These are phyloP conservation scores for Ormosia emarginata DNA, from an alignment of 306 rosid genomes.

Conservation along the genomic window DNA sequence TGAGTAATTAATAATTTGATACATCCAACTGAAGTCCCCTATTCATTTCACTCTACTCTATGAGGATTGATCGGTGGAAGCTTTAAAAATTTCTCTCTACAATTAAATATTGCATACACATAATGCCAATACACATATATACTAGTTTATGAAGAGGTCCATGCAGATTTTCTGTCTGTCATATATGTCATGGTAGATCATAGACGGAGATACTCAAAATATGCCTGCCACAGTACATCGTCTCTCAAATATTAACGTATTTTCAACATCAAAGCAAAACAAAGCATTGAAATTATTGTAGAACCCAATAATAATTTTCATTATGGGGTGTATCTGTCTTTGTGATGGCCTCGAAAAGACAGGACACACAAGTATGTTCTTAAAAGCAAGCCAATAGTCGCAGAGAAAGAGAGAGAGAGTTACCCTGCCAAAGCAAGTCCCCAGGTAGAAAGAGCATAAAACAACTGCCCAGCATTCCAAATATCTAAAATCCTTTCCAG, in stretches of 20 bases:
- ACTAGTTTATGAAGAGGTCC: background rate
- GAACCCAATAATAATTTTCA: background rate
- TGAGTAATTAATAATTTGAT: background rate
- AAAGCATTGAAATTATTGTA: background rate
- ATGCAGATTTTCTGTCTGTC: background rate
- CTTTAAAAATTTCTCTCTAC: background rate
- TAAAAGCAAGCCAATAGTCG: background rate
- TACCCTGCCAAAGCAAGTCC: conserved; percentile 94
- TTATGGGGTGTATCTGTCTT: background rate
- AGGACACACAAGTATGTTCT: background rate
- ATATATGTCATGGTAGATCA: background rate
- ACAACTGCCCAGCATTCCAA: conserved; percentile 85
- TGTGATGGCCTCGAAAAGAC: background rate
- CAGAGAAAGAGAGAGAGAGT: conserved; percentile 21
- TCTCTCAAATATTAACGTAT: background rate
- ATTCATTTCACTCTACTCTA: background rate
- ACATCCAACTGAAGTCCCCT: background rate
- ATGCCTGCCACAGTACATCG: background rate
- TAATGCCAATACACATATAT: background rate
- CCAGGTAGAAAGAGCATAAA: conserved; percentile 86
- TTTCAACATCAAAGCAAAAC: background rate
- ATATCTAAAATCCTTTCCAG: conserved; percentile 58
- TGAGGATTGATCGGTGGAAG: background rate
- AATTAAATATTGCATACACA: background rate
- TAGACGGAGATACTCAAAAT: background rate